Conservation (phyloP, 2,329 filamentous ascomycete species). For the Cladophialophora psammophila region DNA sequence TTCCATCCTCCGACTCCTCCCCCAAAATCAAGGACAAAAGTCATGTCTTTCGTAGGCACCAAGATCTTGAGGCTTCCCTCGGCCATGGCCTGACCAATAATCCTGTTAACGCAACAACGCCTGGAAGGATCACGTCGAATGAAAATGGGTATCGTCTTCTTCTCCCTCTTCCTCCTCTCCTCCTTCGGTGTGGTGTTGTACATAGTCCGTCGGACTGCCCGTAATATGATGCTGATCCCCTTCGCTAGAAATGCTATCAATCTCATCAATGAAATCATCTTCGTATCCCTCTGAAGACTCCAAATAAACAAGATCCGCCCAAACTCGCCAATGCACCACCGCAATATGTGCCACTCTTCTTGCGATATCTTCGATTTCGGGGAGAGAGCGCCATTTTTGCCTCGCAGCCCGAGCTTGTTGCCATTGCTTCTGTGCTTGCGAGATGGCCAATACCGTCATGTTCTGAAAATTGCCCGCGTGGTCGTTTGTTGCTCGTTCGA, state of each 20-base stretch:
- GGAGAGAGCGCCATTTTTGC: constrained; percentile 39
- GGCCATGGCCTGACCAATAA: background rate
- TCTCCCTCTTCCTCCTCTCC: background rate
- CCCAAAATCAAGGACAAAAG: background rate
- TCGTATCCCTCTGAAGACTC: constrained; percentile 8
- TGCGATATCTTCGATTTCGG: constrained; percentile 62
- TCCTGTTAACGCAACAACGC: constrained; percentile 3
- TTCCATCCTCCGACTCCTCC: constrained; percentile 5
- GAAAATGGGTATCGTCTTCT: background rate
- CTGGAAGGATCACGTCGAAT: background rate
- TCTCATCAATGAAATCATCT: constrained; percentile 3
- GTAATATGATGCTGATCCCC: constrained; percentile 1
- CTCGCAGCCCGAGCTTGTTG: constrained; percentile 34
- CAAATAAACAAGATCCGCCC: constrained; percentile 75
- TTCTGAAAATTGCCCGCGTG: constrained; percentile 49
- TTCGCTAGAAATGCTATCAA: background rate
- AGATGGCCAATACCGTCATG: constrained; percentile 54
- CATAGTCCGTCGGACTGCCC: constrained; percentile 4
- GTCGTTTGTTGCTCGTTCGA: constrained; percentile 44
- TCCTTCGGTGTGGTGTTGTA: constrained; percentile 10
- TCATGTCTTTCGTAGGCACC: background rate
- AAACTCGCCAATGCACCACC: constrained; percentile 88
- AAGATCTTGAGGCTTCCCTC: background rate
- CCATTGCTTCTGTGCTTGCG: constrained; percentile 49
- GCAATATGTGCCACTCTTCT: constrained; percentile 82